A percentile compares a stretch with the other conserved stretches of the same genome.
Conservation (phyloP, 2,329 filamentous ascomycete genomes). For the Exophiala dermatitidis region DNA sequence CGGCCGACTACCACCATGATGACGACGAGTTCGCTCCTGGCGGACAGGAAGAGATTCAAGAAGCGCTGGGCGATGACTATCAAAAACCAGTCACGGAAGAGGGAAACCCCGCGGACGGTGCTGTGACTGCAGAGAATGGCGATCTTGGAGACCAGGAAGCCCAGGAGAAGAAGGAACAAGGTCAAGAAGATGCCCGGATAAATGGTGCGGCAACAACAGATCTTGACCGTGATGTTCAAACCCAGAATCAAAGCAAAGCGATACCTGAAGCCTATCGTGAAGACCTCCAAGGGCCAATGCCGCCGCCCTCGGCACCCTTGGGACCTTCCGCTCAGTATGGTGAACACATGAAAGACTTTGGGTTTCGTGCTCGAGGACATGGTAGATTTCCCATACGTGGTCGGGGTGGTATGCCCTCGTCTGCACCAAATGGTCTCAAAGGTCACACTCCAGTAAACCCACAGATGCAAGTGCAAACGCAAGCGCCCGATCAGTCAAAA, state of each 20-base stretch:
- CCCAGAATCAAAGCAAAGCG: constrained; percentile 22
- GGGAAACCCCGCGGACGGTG: constrained; percentile 5
- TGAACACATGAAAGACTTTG: constrained; percentile 11
- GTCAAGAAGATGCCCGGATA: neutral
- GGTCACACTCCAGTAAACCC: constrained; percentile 28
- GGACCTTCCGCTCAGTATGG: constrained; percentile 29
- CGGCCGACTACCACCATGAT: constrained; percentile 23
- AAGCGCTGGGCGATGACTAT: constrained; percentile 27
- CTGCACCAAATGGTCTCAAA: constrained; percentile 12
- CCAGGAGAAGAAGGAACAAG: constrained; percentile 6
- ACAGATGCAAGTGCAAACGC: constrained; percentile 19
- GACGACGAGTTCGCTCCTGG: constrained; percentile 33
- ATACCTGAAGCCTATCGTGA: constrained; percentile 26
- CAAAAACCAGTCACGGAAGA: constrained; percentile 14
- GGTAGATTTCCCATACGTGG: constrained; percentile 40
- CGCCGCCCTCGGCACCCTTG: constrained; percentile 30
- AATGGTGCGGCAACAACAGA: constrained; percentile 6
- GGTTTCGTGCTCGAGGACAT: constrained; percentile 31
- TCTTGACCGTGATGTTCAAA: neutral
- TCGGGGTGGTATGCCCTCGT: constrained; percentile 32
- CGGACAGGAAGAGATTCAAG: constrained; percentile 31
- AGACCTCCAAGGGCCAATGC: constrained; percentile 26
- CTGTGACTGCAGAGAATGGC: constrained; percentile 2
- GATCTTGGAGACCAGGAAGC: constrained; percentile 8
- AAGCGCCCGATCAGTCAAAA: constrained; percentile 34